Evolutionary conservation across 371 early-diverging fungal genomes (phyloP).

Genomic region (Amoeboradix gromovi): DNA sequence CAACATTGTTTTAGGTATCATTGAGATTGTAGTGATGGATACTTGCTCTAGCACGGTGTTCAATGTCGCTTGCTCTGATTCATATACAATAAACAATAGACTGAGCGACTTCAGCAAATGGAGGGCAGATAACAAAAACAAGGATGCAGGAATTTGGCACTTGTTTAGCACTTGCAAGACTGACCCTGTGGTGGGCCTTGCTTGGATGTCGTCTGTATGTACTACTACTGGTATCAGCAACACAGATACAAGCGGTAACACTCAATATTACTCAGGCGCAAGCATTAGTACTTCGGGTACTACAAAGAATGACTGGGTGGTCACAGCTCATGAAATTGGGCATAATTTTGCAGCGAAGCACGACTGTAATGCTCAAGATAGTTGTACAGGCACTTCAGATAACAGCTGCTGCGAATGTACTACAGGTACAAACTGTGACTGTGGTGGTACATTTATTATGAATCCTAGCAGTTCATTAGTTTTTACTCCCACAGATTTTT

Average conservation of each 20-base stretch:
- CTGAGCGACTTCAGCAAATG: conserved; percentile 63
- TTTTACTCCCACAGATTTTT: background rate
- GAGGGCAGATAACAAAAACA: conserved; percentile 35
- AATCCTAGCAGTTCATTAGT: background rate
- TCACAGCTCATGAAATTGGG: conserved; percentile 70
- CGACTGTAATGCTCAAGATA: conserved; percentile 1
- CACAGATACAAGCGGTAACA: conserved; percentile 5
- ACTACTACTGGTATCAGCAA: conserved; percentile 11
- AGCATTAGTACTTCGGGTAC: conserved; percentile 41
- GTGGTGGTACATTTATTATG: conserved; percentile 1
- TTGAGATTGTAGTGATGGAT: conserved; percentile 23
- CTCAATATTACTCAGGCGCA: conserved; percentile 38
- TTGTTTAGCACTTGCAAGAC: conserved; percentile 55
- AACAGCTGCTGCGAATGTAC: background rate
- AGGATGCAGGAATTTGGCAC: conserved; percentile 70
- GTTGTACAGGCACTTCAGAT: background rate
- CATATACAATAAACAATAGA: conserved; percentile 39
- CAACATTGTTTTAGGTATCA: conserved; percentile 53
- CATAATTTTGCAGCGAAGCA: conserved; percentile 47
- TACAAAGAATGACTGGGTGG: conserved; percentile 62
- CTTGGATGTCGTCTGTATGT: conserved; percentile 62
- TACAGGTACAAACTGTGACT: conserved; percentile 1
- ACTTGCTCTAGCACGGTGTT: conserved; percentile 17
- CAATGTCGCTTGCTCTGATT: conserved; percentile 44
- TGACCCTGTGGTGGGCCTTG: conserved; percentile 64